Evolutionary conservation across 1,139 yeast species (phyloP).

Genomic region (Yamadazyma siamensis): DNA sequence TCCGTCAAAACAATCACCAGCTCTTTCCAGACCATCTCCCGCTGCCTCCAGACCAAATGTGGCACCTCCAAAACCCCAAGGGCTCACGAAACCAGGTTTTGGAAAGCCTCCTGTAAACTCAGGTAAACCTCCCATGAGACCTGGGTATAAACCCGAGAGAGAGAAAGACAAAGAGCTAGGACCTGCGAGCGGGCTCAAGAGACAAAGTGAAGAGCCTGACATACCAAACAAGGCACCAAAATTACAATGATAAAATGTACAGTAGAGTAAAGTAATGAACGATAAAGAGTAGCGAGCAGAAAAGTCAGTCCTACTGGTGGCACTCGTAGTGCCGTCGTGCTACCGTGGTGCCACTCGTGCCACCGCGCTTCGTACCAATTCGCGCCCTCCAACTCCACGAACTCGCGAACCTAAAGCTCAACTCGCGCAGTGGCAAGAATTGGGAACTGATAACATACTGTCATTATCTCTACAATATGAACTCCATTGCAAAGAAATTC

Average conservation of each 20-base stretch:
- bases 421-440: constrained; percentile 3
- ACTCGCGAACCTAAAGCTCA: background rate
- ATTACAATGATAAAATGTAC: no score
- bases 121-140: constrained; percentile 21
- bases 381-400: background rate
- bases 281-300: no score
- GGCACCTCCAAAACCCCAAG: no score
- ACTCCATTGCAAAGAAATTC: constrained; percentile 39
- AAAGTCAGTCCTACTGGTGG: no score
- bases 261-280: no score
- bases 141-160: constrained; percentile 12
- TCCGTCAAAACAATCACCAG: constrained; percentile 3
- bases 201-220: no score
- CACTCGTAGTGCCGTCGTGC: no score
- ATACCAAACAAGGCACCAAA: no score
- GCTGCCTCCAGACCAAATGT: no score
- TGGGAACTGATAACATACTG: constrained; percentile 2
- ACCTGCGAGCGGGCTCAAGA: constrained; percentile 1
- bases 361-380: background rate
- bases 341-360: no score
- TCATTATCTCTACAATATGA: no score
- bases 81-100: constrained; percentile 26
- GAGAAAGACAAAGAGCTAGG: constrained; percentile 3
- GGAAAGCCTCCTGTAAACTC: constrained; percentile 35
- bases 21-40: constrained; percentile 2